These are phyloP conservation scores for Cutaneotrichosporon sp. DNA, from an alignment of 1,284 basidiomycete species.

Conservation along the genomic window DNA sequence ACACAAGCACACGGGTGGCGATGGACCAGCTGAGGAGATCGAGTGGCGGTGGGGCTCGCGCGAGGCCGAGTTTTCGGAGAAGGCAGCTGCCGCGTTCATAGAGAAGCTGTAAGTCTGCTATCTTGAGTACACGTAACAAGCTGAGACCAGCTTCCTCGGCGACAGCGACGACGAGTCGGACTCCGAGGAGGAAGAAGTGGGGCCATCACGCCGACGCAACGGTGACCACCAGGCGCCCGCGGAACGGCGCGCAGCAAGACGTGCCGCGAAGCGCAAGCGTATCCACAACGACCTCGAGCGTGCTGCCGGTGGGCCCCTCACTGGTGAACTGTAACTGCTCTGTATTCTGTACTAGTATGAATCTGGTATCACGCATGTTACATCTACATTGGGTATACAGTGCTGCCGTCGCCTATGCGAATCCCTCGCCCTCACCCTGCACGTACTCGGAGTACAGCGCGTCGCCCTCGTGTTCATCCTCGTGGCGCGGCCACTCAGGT, in stretches of 20 bases:
- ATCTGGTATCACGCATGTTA: neutral
- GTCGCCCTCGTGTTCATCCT: conserved; percentile 20
- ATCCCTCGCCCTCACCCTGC: conserved; percentile 24
- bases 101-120: conserved; percentile 41
- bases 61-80: conserved; percentile 49
- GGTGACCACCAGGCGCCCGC: conserved; percentile 4
- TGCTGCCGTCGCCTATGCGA: conserved; percentile 12
- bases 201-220: conserved; percentile 11
- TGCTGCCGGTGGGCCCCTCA: conserved; percentile 33
- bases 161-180: conserved; percentile 19
- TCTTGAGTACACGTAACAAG: neutral
- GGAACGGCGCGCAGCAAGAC: conserved; percentile 15
- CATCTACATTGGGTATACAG: conserved; percentile 3
- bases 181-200: conserved; percentile 30
- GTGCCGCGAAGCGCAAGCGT: conserved; percentile 30
- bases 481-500: conserved; percentile 7
- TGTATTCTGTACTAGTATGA: neutral
- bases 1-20: neutral
- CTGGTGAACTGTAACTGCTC: neutral
- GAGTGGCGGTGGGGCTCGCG: conserved; percentile 51
- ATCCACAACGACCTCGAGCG: conserved; percentile 39
- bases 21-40: conserved; percentile 13
- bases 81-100: conserved; percentile 46
- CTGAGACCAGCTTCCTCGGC: conserved; percentile 21
- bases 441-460: conserved; percentile 28